Base-by-base conservation (phyloP, 2,329 filamentous ascomycete genomes). In the Bipolaris victoriae region DNA sequence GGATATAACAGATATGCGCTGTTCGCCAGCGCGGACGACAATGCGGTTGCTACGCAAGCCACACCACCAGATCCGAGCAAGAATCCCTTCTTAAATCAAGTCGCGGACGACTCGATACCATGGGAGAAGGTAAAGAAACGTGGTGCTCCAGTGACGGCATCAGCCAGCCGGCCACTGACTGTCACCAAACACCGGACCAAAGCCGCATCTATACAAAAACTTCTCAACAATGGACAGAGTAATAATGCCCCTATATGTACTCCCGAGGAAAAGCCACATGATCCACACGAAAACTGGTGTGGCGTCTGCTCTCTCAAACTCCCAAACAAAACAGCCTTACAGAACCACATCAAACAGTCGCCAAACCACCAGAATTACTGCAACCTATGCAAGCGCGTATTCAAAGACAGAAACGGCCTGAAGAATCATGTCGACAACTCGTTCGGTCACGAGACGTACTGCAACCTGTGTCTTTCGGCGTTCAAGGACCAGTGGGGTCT, bases 341-440 rank as follows among this genome's bases (percentile, higher is more conserved):
- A 67, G 26, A 59, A 45, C 16, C 73, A 75, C 50, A 58, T 68
- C 37, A 74, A 74, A 58, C 62, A 67, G 18, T 48, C 54, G 7
- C 59, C 61, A 5, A 59, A 61, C 1, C 73, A 75, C 53, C 56
- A 66, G 24, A 55, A 75, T 56, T 76, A 73, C 54, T 76, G 73
- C 58, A 75, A 74, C 45, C 68, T 76, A 5, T 76, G 73, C 64
- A 69, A 66, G 49, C 69, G 71, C 26, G 64, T 74, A 0, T 76
- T 76, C 49, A 69, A 70, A 22, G 72, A 76, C 26, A 61, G 70
- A 9, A 75, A 75, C 36, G 71, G 71, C 7, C 60, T 76, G 20
- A 65, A 72, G 55, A 76, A 75, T 37, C 73, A 76, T 43, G 61
- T 76, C 26, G 70, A 75, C 20, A 66, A 74, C 54, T 61, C 72